Evolutionary conservation across 202 grass and related monocot species (phyloP).

Genomic region (Schoenoplectus tabernaemontani): DNA sequence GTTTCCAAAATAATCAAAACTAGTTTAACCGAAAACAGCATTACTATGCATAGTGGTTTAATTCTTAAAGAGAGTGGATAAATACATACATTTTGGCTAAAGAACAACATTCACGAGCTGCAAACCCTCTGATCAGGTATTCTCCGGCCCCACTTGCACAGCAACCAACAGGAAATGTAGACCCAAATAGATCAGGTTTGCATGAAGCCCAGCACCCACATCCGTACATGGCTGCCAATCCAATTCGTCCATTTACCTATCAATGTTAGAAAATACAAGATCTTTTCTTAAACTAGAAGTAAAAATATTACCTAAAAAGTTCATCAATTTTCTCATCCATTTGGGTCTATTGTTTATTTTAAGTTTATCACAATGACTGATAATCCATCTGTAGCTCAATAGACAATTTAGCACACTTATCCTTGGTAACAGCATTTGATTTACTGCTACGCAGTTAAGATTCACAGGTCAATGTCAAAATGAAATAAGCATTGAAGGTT

Average conservation of each 20-base stretch:
- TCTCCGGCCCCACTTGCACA: conserved; percentile 86
- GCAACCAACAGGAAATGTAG: conserved; percentile 51
- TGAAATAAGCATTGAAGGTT: background rate
- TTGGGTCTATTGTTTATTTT: background rate
- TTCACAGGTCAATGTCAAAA: too few species aligned
- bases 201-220: conserved; percentile 87
- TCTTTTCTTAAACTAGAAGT: background rate
- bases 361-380: background rate
- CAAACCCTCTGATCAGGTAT: conserved; percentile 83
- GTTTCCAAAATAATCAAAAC: background rate
- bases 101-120: conserved; percentile 73
- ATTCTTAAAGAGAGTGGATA: background rate
- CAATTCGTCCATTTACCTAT: conserved; percentile 80
- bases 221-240: conserved; percentile 90
- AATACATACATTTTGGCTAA: conserved; percentile 62
- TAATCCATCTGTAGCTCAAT: background rate
- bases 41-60: background rate
- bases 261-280: background rate
- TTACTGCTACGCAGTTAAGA: too few species aligned
- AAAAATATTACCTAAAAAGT: background rate
- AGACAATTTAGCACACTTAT: too few species aligned
- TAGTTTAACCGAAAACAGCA: background rate
- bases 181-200: conserved; percentile 57
- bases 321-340: background rate
- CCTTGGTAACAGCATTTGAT: too few species aligned